A percentile compares a stretch with the other conserved stretches of the same genome.
Conservation (phyloP, 228 moss, liverwort and hornwort genomes). For the Sphagnum magellanicum region DNA sequence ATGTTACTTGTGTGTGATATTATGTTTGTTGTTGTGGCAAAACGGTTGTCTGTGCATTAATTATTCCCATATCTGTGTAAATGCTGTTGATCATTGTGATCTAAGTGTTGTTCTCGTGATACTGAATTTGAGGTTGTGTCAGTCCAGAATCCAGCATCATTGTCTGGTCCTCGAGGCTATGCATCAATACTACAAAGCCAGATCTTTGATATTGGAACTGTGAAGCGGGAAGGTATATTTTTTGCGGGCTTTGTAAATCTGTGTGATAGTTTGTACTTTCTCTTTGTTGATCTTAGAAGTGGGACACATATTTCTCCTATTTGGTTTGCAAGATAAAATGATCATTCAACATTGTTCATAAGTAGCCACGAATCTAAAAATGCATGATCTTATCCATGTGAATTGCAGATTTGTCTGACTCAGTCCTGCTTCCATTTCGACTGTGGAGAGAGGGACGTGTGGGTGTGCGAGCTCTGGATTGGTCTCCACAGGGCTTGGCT, state of each 20-base stretch:
- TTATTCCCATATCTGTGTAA: too few relatives aligned
- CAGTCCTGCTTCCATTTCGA: conserved; percentile 59
- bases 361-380: too few relatives aligned
- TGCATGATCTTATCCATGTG: too few relatives aligned
- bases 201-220: conserved; percentile 67
- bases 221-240: conserved; percentile 55
- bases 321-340: too few relatives aligned
- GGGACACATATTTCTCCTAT: too few relatives aligned
- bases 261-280: too few relatives aligned
- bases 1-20: neutral
- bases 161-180: conserved; percentile 83
- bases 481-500: conserved; percentile 95
- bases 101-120: neutral
- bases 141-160: conserved; percentile 78
- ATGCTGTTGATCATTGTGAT: neutral
- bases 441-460: conserved; percentile 79
- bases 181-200: conserved; percentile 59
- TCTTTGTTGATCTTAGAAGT: too few relatives aligned
- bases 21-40: neutral
- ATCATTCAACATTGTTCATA: too few relatives aligned
- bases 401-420: conserved; percentile 56
- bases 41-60: too few relatives aligned
- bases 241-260: neutral
- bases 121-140: neutral
- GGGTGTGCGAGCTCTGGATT: conserved; percentile 73